phyloP scores from a whole-genome alignment of 1,139 yeast species.

The Nadsonia starkeyi-henricii region DNA sequence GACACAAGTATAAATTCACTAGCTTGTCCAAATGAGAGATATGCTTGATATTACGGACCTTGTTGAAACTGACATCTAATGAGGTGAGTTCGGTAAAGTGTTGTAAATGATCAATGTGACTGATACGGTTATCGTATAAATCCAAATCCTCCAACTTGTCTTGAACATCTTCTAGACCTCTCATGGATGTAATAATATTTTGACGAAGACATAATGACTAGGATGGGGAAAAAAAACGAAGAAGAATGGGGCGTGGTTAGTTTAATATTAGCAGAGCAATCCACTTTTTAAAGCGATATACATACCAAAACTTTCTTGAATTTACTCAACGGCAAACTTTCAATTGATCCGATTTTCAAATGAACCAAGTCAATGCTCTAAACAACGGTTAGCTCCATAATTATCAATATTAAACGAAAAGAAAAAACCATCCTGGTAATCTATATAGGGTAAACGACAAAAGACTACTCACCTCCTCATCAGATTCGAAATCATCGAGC shows the following conservation, averaged over 20 bases:
- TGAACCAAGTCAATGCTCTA: constrained; percentile 57
- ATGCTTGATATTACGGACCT: constrained; percentile 76
- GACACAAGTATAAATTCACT: constrained; percentile 69
- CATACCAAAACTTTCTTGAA: constrained; percentile 6
- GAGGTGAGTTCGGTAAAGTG: constrained; percentile 45
- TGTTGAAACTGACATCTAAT: constrained; percentile 82
- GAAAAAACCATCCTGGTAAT: background rate
- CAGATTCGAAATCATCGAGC: constrained; percentile 46
- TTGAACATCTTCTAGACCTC: constrained; percentile 51
- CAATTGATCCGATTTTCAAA: constrained; percentile 54
- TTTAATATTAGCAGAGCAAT: too few species aligned
- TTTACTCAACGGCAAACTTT: constrained; percentile 45
- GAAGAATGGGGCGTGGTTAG: constrained; percentile 1
- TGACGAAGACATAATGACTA: constrained; percentile 66
- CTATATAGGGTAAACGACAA: background rate
- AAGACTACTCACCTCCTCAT: constrained; percentile 31
- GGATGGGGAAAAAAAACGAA: too few species aligned
- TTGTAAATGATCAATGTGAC: constrained; percentile 53
- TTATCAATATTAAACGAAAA: background rate
- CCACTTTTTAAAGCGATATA: background rate
- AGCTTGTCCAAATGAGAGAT: constrained; percentile 48
- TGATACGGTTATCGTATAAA: constrained; percentile 80
- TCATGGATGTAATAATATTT: constrained; percentile 60
- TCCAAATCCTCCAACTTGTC: constrained; percentile 64
- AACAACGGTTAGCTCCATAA: background rate